Evolutionary conservation across 345 rosid species (phyloP).

Genomic region (Aegle marmelos): DNA sequence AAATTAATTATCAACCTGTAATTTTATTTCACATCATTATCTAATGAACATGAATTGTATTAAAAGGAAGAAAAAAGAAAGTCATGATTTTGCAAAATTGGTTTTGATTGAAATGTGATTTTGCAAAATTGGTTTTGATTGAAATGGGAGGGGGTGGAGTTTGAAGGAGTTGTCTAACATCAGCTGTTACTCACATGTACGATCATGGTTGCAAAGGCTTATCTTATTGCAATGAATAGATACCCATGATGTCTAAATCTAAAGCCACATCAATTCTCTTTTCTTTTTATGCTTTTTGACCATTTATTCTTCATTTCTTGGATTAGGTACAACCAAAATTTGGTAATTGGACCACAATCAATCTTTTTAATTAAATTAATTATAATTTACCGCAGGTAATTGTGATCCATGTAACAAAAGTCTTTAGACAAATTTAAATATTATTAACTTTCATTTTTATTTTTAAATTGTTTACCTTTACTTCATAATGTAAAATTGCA

Average conservation of each 20-base stretch:
- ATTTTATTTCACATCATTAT: no score
- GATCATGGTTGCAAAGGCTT: constrained; percentile 12
- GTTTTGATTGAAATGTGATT: no score
- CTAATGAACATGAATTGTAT: no score
- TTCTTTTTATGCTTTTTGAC: constrained; percentile 5
- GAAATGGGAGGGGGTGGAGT: background rate
- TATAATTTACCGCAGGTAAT: background rate
- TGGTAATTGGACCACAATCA: constrained; percentile 15
- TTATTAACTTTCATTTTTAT: no score
- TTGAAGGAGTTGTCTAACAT: background rate
- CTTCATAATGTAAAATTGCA: no score
- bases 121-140: background rate
- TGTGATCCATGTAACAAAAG: no score
- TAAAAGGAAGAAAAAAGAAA: no score
- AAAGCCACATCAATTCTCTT: background rate
- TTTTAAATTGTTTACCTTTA: no score
- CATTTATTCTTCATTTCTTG: background rate
- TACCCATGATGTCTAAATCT: constrained; percentile 12
- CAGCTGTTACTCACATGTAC: constrained; percentile 3
- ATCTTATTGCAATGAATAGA: constrained; percentile 16
- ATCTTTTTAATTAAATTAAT: background rate
- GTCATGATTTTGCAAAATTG: background rate
- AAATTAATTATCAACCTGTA: no score
- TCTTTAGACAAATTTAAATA: no score
- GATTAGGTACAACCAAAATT: background rate